Conservation (phyloP, 352 stramenopile species). For the Peronospora farinosa region DNA sequence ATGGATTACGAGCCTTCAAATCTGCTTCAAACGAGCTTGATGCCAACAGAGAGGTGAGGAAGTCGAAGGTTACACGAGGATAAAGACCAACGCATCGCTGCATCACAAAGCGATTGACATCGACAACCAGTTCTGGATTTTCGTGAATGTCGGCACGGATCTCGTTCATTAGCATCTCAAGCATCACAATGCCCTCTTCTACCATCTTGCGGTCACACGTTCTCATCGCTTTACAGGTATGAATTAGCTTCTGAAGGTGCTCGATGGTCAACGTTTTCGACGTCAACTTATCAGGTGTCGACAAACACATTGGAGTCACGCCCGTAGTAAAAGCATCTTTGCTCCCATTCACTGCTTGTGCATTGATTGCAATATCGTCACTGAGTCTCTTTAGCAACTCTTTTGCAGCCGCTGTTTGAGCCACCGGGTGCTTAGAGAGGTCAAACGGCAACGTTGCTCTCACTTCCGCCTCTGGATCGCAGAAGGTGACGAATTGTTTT, state of each 20-base stretch:
- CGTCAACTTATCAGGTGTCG: conserved; percentile 8
- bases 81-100: conserved; percentile 50
- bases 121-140: conserved; percentile 14
- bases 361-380: conserved; percentile 89
- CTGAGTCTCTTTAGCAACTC: conserved; percentile 89
- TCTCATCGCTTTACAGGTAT: conserved; percentile 46
- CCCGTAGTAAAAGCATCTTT: conserved; percentile 71
- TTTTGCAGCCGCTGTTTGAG: conserved; percentile 90
- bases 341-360: conserved; percentile 57
- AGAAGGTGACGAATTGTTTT: conserved; percentile 65
- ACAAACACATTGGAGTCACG: conserved; percentile 48
- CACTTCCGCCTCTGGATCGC: conserved; percentile 52
- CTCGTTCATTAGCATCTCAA: conserved; percentile 52
- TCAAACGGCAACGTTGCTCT: conserved; percentile 87
- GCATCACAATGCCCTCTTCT: conserved; percentile 38
- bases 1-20: conserved; percentile 63
- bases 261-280: conserved; percentile 14
- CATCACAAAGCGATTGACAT: conserved; percentile 48
- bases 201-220: conserved; percentile 47
- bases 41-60: conserved; percentile 63
- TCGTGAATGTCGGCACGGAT: conserved; percentile 30
- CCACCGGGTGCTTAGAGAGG: conserved; percentile 80
- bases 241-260: conserved; percentile 45
- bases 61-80: conserved; percentile 70
- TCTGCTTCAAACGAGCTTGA: conserved; percentile 58